Evolutionary conservation across 805 yeast genomes (phyloP).

Genomic region (Maudiozyma saulgeensis): DNA sequence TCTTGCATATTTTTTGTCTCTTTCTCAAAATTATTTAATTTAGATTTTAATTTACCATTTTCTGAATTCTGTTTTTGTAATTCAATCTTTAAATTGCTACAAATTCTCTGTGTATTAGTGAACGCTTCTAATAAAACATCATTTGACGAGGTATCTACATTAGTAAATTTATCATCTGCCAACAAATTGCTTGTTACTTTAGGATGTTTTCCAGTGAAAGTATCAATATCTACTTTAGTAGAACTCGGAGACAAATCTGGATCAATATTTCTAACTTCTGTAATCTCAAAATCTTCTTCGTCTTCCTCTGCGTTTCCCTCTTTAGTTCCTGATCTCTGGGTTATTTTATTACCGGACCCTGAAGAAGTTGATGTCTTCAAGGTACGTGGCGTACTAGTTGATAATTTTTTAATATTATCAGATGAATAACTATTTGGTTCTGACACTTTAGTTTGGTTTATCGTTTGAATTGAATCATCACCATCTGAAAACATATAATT

Average conservation of each 20-base stretch:
- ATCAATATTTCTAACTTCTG: constrained; percentile 30
- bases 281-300: constrained; percentile 33
- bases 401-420: not conserved
- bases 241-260: no score
- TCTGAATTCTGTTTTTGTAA: constrained; percentile 24
- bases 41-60: constrained; percentile 19
- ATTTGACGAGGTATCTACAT: constrained; percentile 20
- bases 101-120: constrained; percentile 31
- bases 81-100: constrained; percentile 27
- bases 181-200: not conserved
- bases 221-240: not conserved
- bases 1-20: constrained; percentile 16
- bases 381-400: constrained; percentile 11
- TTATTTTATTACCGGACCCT: no score
- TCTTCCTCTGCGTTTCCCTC: not conserved
- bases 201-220: not conserved
- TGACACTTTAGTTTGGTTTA: not conserved
- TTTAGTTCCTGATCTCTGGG: not conserved
- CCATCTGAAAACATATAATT: constrained; percentile 10
- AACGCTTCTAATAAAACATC: constrained; percentile 34
- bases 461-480: not conserved
- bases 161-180: not conserved
- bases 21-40: constrained; percentile 16
- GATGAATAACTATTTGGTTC: not conserved
- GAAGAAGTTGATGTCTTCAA: not conserved